A percentile compares a stretch with the other conserved stretches of the same genome.
Evolutionary conservation across 2,329 filamentous ascomycete genomes (phyloP).

Genomic region (Magnaporthales sp.): DNA sequence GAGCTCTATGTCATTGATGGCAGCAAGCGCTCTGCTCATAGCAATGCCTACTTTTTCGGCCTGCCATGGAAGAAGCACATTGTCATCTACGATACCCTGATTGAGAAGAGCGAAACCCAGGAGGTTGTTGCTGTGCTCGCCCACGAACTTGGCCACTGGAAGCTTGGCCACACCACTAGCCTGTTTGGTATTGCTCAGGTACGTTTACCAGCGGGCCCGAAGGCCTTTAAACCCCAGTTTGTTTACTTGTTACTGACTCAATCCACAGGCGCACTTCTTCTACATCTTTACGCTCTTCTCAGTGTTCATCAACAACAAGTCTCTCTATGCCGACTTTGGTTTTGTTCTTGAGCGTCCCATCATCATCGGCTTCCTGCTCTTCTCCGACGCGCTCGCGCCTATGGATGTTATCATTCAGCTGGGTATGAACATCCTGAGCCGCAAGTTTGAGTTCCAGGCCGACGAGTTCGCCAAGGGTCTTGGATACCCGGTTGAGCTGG

Average conservation of each 20-base stretch:
- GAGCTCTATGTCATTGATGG: slow-evolving; percentile 94
- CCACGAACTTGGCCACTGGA: slow-evolving; percentile 97
- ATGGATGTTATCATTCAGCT: slow-evolving; percentile 95
- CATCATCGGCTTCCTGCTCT: slow-evolving; percentile 94
- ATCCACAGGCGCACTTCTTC: slow-evolving; percentile 72
- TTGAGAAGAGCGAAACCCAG: slow-evolving; percentile 86
- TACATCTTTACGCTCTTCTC: slow-evolving; percentile 97
- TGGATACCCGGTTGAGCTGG: slow-evolving; percentile 77
- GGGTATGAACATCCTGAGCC: slow-evolving; percentile 89
- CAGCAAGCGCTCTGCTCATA: slow-evolving; percentile 79
- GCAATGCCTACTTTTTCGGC: slow-evolving; percentile 90
- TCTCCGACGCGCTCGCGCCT: slow-evolving; percentile 90
- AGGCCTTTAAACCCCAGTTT: background rate
- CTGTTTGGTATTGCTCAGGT: slow-evolving; percentile 81
- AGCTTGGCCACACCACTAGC: slow-evolving; percentile 86
- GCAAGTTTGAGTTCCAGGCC: slow-evolving; percentile 93
- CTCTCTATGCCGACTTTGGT: slow-evolving; percentile 84
- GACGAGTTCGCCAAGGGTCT: slow-evolving; percentile 81
- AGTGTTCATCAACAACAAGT: slow-evolving; percentile 92
- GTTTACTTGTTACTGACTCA: slow-evolving; percentile 17
- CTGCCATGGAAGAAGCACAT: slow-evolving; percentile 99
- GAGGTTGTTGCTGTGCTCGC: slow-evolving; percentile 93
- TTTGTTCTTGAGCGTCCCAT: slow-evolving; percentile 79
- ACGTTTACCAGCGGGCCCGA: slow-evolving; percentile 18
- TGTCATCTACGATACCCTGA: slow-evolving; percentile 95